Evolutionary conservation across 139 green algal genomes (phyloP).

Genomic region (Picochlorum sp.): DNA sequence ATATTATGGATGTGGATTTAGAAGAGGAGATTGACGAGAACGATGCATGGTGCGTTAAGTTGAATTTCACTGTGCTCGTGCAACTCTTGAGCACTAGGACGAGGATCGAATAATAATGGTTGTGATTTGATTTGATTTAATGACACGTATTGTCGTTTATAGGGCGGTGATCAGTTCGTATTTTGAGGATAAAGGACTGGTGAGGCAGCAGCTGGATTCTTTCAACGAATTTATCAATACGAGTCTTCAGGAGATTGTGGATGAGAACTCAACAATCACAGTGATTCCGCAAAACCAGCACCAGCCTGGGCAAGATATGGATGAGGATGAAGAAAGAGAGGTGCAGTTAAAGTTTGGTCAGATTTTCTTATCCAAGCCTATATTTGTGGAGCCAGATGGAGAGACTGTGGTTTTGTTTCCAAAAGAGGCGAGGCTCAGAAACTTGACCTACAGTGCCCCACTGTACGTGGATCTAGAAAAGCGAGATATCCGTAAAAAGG

Average conservation of each 20-base stretch:
- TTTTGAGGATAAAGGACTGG: slow-evolving; percentile 93
- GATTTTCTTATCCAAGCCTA: slow-evolving; percentile 91
- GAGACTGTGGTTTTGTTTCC: slow-evolving; percentile 85
- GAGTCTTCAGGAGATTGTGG: slow-evolving; percentile 81
- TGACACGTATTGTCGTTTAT: not conserved
- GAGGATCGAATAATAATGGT: no score
- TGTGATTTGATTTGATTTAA: not conserved
- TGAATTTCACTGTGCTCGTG: not conserved
- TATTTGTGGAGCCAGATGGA: slow-evolving; percentile 86
- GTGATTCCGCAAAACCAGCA: slow-evolving; percentile 77
- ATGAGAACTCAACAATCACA: slow-evolving; percentile 53
- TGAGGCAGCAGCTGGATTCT: slow-evolving; percentile 97
- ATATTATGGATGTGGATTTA: slow-evolving; percentile 5
- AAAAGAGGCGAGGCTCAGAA: slow-evolving; percentile 88
- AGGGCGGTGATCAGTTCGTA: slow-evolving; percentile 84
- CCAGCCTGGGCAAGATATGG: slow-evolving; percentile 35
- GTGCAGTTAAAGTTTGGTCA: slow-evolving; percentile 79
- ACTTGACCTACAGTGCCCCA: slow-evolving; percentile 95
- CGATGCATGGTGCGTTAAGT: slow-evolving; percentile 20
- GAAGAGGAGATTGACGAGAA: slow-evolving; percentile 38
- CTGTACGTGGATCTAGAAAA: slow-evolving; percentile 91
- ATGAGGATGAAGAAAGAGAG: slow-evolving; percentile 38
- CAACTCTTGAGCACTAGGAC: no score
- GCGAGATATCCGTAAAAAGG: slow-evolving; percentile 36
- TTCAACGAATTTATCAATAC: slow-evolving; percentile 97